phyloP scores from a whole-genome alignment of 2,329 filamentous ascomycete species.

The Zymoseptoria pseudotritici region DNA sequence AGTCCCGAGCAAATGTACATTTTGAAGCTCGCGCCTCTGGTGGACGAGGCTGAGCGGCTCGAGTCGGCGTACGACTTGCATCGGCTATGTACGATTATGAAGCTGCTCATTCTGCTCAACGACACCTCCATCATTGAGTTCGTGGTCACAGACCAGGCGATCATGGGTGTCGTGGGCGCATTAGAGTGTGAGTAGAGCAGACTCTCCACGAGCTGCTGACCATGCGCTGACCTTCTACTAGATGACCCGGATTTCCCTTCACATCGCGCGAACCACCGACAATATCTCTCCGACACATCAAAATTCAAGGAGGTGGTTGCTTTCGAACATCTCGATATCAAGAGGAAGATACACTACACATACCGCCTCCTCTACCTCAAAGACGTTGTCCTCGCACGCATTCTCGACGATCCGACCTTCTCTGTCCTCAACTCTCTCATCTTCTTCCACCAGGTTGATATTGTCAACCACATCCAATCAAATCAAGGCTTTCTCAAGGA shows the following conservation, averaged over 20 bases:
- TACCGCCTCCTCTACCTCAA: slow-evolving; percentile 95
- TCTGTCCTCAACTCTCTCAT: slow-evolving; percentile 96
- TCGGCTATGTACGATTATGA: slow-evolving; percentile 94
- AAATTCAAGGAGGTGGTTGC: slow-evolving; percentile 94
- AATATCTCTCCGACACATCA: slow-evolving; percentile 81
- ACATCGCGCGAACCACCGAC: slow-evolving; percentile 94
- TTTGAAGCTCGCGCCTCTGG: slow-evolving; percentile 73
- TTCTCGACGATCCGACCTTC: slow-evolving; percentile 95
- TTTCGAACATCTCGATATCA: slow-evolving; percentile 74
- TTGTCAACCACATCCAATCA: slow-evolving; percentile 85
- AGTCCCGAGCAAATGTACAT: slow-evolving; percentile 68
- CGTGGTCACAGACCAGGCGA: slow-evolving; percentile 80
- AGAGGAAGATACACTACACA: slow-evolving; percentile 89
- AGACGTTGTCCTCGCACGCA: slow-evolving; percentile 93
- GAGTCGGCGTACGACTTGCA: slow-evolving; percentile 83
- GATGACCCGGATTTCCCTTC: slow-evolving; percentile 95
- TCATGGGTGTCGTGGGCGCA: slow-evolving; percentile 87
- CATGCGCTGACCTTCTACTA: slow-evolving; percentile 32
- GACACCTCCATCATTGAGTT: slow-evolving; percentile 92
- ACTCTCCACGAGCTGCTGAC: not conserved
- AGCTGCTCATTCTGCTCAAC: slow-evolving; percentile 87
- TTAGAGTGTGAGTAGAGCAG: slow-evolving; percentile 60
- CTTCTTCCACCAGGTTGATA: slow-evolving; percentile 98
- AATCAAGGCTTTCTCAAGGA: slow-evolving; percentile 74
- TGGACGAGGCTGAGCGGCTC: slow-evolving; percentile 83